Base-by-base conservation (phyloP, 805 yeast species). In the Candida tallmaniae region DNA sequence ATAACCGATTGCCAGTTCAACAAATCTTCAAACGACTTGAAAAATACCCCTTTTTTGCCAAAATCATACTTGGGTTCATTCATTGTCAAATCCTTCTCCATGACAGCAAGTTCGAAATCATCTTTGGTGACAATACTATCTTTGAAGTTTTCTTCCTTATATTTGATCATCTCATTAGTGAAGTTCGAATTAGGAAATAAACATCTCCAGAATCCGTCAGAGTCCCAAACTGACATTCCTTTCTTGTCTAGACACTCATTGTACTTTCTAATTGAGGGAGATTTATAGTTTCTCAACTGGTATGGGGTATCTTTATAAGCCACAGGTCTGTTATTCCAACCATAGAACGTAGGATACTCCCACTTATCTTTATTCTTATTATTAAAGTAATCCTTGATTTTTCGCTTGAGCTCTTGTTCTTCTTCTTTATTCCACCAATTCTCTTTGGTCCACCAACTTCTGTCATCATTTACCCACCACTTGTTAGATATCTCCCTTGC, bases 201-300 rank as follows among this genome's bases (percentile, higher is more conserved):
- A 60, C 97, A 90, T 51, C 89, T 74, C 97, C 97, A 90, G 56
- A 79, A 74, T 0, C 97, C 97, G 15, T 72, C 68, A 23, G 74
- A 60, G 52, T 87, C 94, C 96, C 97, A 90, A 9, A 78, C 79
- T 0, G 86, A 74, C 5, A 72, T 60, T 3, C 98, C 97, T 6
- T 76, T 62, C 23, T 70, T 60, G 14, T 73, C 73, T 41, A 72
- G 46, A 57, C 97, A 90, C 29, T 73, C 67, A 34, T 73, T 66
- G 54, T 79, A 85, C 41, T 75, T 72, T 32, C 68, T 55, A 2
- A 72, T 62, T 0, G 79, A 62, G 2, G 95, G 94, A 5, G 69
- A 65, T 15, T 77, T 77, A 43, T 64, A 72, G 6, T 79, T 72
- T 52, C 70, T 70, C 29, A 67, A 51, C 0, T 80, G 81, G 29